These are phyloP conservation scores for Tubosaeta sp. DNA, from an alignment of 768 basidiomycete species.

Conservation along the genomic window DNA sequence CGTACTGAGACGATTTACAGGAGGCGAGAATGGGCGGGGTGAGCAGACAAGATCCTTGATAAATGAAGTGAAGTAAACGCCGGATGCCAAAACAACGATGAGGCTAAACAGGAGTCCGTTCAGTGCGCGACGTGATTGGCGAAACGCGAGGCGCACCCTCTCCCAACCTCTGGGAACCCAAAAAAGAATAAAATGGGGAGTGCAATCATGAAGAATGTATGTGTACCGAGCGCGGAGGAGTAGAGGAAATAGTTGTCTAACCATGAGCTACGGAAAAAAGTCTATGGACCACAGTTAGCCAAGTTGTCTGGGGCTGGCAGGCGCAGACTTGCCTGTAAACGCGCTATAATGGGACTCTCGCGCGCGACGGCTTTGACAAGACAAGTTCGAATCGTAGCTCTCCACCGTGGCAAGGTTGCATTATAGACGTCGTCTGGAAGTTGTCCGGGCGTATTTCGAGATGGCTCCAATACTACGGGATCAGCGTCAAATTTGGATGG, in stretches of 20 bases:
- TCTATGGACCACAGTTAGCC: conserved; percentile 31
- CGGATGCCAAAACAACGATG: conserved; percentile 64
- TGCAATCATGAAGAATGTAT: conserved; percentile 91
- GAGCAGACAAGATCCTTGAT: conserved; percentile 88
- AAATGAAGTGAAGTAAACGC: conserved; percentile 85
- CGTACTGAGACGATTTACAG: conserved; percentile 85
- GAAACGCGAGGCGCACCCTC: conserved; percentile 51
- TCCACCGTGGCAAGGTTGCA: conserved; percentile 59
- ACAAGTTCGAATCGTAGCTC: conserved; percentile 51
- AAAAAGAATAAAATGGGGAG: conserved; percentile 89
- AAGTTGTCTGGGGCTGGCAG: not conserved
- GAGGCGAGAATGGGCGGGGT: conserved; percentile 87
- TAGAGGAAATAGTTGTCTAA: conserved; percentile 83
- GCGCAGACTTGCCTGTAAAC: conserved; percentile 59
- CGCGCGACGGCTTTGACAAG: conserved; percentile 50
- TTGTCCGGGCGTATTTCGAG: conserved; percentile 10
- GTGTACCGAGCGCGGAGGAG: conserved; percentile 74
- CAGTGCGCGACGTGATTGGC: not conserved
- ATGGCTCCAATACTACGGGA: not conserved
- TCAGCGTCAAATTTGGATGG: not conserved
- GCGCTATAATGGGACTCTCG: conserved; percentile 60
- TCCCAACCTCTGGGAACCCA: conserved; percentile 64
- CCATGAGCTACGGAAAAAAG: conserved; percentile 55
- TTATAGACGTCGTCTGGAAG: conserved; percentile 56
- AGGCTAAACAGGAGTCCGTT: conserved; percentile 39